Evolutionary conservation across 1,284 basidiomycete species (phyloP).

Genomic region (Trichosporon faecale): DNA sequence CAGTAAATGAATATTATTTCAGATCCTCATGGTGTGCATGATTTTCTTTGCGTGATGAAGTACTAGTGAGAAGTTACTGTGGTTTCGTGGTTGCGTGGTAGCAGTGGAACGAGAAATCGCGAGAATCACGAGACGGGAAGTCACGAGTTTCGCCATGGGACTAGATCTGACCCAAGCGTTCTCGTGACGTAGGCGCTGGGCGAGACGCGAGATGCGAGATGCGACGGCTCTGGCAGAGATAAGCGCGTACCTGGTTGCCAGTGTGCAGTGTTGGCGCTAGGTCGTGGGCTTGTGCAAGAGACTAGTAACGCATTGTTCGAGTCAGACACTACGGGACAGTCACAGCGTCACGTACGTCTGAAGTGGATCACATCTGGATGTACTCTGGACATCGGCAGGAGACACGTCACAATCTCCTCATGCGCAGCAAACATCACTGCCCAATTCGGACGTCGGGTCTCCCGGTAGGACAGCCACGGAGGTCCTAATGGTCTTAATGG

Average conservation of each 20-base stretch:
- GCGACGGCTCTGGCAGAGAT: not conserved
- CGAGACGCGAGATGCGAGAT: not conserved
- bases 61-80: conserved; percentile 18
- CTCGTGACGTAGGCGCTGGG: not conserved
- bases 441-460: too few species aligned
- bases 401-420: too few species aligned
- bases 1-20: conserved; percentile 30
- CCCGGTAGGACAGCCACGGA: too few species aligned
- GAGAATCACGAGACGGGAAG: not conserved
- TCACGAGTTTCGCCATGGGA: not conserved
- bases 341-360: too few species aligned
- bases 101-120: not conserved
- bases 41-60: conserved; percentile 22
- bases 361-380: too few species aligned
- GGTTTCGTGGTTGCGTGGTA: not conserved
- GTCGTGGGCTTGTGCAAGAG: not conserved
- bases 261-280: not conserved
- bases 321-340: too few species aligned
- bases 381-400: too few species aligned
- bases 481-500: too few species aligned
- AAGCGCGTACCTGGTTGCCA: not conserved
- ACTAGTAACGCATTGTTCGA: too few species aligned
- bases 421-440: too few species aligned
- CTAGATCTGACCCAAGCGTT: not conserved
- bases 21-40: conserved; percentile 19